Evolutionary conservation across 371 early-diverging fungal genomes (phyloP), one percentile per base, ranked within the genome.

Genomic region (Lichtheimia hyalospora): DNA sequence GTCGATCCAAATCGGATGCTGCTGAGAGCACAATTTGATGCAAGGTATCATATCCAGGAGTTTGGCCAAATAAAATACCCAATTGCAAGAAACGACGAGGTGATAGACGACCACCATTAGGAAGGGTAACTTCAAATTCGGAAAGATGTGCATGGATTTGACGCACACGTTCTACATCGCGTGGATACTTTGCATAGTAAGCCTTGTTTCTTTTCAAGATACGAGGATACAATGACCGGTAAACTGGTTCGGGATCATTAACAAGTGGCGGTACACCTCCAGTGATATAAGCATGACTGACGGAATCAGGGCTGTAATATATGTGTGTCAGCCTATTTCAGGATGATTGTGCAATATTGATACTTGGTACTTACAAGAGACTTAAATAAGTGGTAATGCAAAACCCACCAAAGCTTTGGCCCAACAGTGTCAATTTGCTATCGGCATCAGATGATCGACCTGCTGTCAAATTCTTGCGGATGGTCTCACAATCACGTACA

Each of bases 351-450:
- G 3, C 21, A 40, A 28, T 16, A 20, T 10, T 25, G 4, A 5
- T 34, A 34, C 34, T 34, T 34, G 6, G 10, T 34, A 73, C 82
- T 74, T 81, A 86, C 85, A 81, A 89, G 46, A 89, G 60, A 43
- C 87, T 87, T n/a, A 90, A 73, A 50, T 88, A 90, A 3, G 90
- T 89, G 5, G 80, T 75, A 49, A 86, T 84, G 63, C 88, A 89
- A 64, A 90, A 90, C 1, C 90, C 90, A 50, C 90, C 90, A 73
- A 85, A 90, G 42, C 87, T 87, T 62, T 89, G 90, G 16, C 90
- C 90, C 23, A 90, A 58, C 15, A 90, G 71, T 18, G 70, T 67
- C 41, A 77, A 61, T 41, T 68, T 69, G 5, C 39, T 53, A n/a
- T 78, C 75, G 3, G 61, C 63, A 12, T 56, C 54, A 3, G 50